Percentiles rank a stretch among this genome's conserved stretches.
These are phyloP conservation scores for Podila epigama DNA, from an alignment of 192 early-diverging fungal species.

Conservation along the genomic window DNA sequence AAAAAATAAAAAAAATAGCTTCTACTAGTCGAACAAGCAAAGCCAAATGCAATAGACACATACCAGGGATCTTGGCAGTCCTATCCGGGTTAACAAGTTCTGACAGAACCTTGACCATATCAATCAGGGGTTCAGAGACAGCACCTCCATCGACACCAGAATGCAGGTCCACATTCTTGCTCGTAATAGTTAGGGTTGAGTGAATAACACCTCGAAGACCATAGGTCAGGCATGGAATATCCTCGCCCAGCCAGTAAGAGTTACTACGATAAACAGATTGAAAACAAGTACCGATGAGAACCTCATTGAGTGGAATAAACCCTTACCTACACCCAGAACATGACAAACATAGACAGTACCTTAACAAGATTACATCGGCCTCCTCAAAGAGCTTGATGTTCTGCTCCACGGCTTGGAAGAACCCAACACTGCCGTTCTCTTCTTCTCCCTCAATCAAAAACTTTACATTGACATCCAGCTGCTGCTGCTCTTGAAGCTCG, in stretches of 20 bases:
- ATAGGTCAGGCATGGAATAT: slow-evolving; percentile 80
- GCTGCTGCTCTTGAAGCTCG: slow-evolving; percentile 66
- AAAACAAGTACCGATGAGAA: background rate
- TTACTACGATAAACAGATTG: slow-evolving; percentile 51
- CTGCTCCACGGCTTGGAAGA: slow-evolving; percentile 66
- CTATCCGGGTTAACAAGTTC: slow-evolving; percentile 63
- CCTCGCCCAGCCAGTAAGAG: slow-evolving; percentile 83
- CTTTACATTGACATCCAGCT: slow-evolving; percentile 68
- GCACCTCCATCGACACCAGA: slow-evolving; percentile 81
- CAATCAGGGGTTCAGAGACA: slow-evolving; percentile 73
- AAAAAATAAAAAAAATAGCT: no score
- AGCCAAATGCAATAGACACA: background rate
- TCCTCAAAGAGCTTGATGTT: slow-evolving; percentile 59
- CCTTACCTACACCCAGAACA: background rate
- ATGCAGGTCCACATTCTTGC: slow-evolving; percentile 69
- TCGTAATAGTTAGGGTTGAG: slow-evolving; percentile 61
- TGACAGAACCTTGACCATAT: slow-evolving; percentile 69
- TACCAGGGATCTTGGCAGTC: slow-evolving; percentile 69
- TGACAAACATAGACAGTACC: slow-evolving; percentile 45
- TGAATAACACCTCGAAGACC: slow-evolving; percentile 80
- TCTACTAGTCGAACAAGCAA: no score
- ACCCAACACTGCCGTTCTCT: slow-evolving; percentile 75
- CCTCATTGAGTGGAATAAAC: background rate
- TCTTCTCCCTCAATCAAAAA: slow-evolving; percentile 86
- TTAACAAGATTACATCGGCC: slow-evolving; percentile 62